These are phyloP conservation scores for Candida sp. DNA, from an alignment of 1,139 yeast genomes.

Conservation along the genomic window DNA sequence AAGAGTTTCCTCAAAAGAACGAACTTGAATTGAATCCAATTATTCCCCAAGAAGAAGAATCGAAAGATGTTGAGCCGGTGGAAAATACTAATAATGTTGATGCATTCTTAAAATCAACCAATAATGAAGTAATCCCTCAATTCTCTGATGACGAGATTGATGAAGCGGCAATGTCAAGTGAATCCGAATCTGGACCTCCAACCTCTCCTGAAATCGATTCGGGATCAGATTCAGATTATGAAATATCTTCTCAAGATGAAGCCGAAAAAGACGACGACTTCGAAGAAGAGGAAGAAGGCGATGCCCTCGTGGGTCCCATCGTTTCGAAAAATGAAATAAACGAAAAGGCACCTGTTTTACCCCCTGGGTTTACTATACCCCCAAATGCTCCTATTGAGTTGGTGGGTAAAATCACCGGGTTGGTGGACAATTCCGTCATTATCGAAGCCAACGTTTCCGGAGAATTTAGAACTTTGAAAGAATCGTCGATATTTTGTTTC, in stretches of 20 bases:
- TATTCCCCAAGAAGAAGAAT: background rate
- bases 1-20: too few species aligned
- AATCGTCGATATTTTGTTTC: slow-evolving; percentile 76
- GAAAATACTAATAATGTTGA: slow-evolving; percentile 3
- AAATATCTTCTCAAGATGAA: slow-evolving; percentile 13
- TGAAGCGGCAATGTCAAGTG: slow-evolving; percentile 14
- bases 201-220: slow-evolving; percentile 14
- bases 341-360: slow-evolving; percentile 66
- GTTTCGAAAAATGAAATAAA: slow-evolving; percentile 78
- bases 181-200: slow-evolving; percentile 11
- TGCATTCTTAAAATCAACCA: slow-evolving; percentile 1
- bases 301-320: slow-evolving; percentile 55
- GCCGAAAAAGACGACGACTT: slow-evolving; percentile 11
- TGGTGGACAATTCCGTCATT: slow-evolving; percentile 71
- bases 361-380: slow-evolving; percentile 60
- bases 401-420: slow-evolving; percentile 67
- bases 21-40: background rate
- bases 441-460: slow-evolving; percentile 79
- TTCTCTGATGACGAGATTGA: slow-evolving; percentile 29
- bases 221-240: slow-evolving; percentile 19
- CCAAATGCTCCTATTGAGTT: slow-evolving; percentile 63
- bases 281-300: slow-evolving; percentile 21
- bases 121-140: slow-evolving; percentile 7
- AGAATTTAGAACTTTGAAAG: slow-evolving; percentile 79
- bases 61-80: background rate